phyloP scores from a whole-genome alignment of 306 rosid species.

The Elaeagnus macrophylla region DNA sequence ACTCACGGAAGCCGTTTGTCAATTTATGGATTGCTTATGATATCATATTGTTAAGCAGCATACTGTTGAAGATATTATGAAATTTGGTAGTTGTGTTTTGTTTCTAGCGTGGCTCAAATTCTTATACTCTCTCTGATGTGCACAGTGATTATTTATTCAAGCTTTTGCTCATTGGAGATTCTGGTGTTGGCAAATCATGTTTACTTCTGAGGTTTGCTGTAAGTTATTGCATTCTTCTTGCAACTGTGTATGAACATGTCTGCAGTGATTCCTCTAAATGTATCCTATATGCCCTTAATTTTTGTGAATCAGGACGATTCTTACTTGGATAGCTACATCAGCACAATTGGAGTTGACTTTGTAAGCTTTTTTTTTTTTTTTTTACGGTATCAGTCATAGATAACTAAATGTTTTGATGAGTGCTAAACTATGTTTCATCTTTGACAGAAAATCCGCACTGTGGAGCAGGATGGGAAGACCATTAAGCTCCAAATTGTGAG shows the following conservation, averaged over 20 bases:
- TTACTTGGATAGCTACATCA: slow-evolving; percentile 97
- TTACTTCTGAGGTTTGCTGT: slow-evolving; percentile 98
- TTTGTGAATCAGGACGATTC: slow-evolving; percentile 74
- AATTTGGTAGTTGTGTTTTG: too few species aligned
- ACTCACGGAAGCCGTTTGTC: too few species aligned
- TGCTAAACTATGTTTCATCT: slow-evolving; percentile 15
- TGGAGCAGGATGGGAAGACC: slow-evolving; percentile 91
- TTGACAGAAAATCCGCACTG: slow-evolving; percentile 84
- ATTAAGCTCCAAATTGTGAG: slow-evolving; percentile 83
- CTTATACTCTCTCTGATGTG: neutral
- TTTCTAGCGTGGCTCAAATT: too few species aligned
- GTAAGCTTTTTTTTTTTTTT: slow-evolving; percentile 43
- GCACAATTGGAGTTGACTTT: slow-evolving; percentile 99
- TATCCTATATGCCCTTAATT: slow-evolving; percentile 16
- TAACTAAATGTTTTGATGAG: slow-evolving; percentile 3
- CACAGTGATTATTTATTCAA: slow-evolving; percentile 92
- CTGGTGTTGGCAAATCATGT: slow-evolving; percentile 98
- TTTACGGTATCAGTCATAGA: slow-evolving; percentile 2
- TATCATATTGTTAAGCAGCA: too few species aligned
- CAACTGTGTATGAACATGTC: neutral
- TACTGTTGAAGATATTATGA: too few species aligned
- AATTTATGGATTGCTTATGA: too few species aligned
- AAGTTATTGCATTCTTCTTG: slow-evolving; percentile 27
- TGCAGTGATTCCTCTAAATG: neutral
- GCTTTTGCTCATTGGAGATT: slow-evolving; percentile 95